Conservation (phyloP, 1,139 yeast species). For the Kodamaea arcana region DNA sequence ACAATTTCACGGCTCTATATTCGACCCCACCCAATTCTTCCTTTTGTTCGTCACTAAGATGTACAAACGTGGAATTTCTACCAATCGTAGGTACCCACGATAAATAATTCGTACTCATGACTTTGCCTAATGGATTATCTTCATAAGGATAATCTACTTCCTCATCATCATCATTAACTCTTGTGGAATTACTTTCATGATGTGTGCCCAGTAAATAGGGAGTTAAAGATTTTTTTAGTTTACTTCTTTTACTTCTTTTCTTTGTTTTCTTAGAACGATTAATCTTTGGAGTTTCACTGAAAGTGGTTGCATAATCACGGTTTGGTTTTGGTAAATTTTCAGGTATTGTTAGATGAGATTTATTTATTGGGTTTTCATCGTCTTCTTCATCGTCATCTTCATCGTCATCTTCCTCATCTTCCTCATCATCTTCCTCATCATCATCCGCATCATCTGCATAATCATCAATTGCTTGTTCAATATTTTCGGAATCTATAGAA, state of each 20-base stretch:
- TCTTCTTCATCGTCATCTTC: conserved; percentile 9
- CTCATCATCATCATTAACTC: conserved; percentile 14
- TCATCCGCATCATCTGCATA: conserved; percentile 14
- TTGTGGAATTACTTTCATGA: conserved; percentile 6
- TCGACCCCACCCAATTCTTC: conserved; percentile 97
- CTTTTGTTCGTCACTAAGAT: conserved; percentile 75
- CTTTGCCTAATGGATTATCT: conserved; percentile 9
- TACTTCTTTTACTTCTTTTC: conserved; percentile 8
- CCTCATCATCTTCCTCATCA: conserved; percentile 14
- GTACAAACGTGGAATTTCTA: conserved; percentile 90
- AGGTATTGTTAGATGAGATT: conserved; percentile 34
- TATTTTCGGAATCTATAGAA: conserved; percentile 21
- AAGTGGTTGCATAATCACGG: neutral
- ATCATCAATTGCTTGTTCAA: conserved; percentile 13
- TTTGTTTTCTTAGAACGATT: conserved; percentile 5
- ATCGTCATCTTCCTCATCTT: conserved; percentile 9
- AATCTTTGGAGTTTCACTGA: conserved; percentile 13
- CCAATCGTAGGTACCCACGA: conserved; percentile 94
- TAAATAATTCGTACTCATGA: conserved; percentile 59
- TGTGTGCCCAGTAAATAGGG: conserved; percentile 3
- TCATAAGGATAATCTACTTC: conserved; percentile 12
- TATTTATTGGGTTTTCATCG: conserved; percentile 10
- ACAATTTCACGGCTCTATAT: conserved; percentile 78
- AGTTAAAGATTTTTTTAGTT: conserved; percentile 7
- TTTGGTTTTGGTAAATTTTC: conserved; percentile 30